Percentiles rank a stretch among this genome's conserved stretches.
Evolutionary conservation across 2,329 filamentous ascomycete species (phyloP).

Genomic region (Botrytis cinerea): DNA sequence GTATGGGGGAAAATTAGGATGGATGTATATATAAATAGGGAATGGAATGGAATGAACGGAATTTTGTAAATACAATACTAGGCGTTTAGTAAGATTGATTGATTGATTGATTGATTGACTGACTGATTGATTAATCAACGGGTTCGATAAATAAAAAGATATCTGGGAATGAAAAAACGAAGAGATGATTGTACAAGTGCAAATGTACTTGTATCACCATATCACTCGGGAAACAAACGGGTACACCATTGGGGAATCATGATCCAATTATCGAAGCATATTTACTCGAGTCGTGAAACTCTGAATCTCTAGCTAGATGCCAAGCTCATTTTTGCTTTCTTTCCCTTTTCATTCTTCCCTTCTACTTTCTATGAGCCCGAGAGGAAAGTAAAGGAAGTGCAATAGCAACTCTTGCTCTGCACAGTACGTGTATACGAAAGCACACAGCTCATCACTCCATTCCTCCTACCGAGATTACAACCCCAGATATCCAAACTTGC

Average conservation of each 20-base stretch:
- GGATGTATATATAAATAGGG: background rate
- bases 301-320: background rate
- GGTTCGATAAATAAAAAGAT: background rate
- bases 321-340: background rate
- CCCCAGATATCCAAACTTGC: background rate
- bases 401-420: background rate
- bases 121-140: background rate
- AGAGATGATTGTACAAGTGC: background rate
- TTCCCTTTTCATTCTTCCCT: background rate
- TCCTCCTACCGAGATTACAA: conserved; percentile 13
- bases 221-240: background rate
- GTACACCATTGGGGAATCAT: background rate
- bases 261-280: background rate
- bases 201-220: background rate
- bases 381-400: background rate
- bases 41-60: background rate
- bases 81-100: background rate
- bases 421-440: background rate
- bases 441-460: background rate
- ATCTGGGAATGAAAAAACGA: background rate
- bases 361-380: background rate
- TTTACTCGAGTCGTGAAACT: background rate
- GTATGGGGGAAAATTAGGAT: background rate
- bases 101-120: too few relatives aligned
- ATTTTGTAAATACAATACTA: background rate